Evolutionary conservation across 2,329 filamentous ascomycete species (phyloP).

Genomic region (Pezicula rhizophila): DNA sequence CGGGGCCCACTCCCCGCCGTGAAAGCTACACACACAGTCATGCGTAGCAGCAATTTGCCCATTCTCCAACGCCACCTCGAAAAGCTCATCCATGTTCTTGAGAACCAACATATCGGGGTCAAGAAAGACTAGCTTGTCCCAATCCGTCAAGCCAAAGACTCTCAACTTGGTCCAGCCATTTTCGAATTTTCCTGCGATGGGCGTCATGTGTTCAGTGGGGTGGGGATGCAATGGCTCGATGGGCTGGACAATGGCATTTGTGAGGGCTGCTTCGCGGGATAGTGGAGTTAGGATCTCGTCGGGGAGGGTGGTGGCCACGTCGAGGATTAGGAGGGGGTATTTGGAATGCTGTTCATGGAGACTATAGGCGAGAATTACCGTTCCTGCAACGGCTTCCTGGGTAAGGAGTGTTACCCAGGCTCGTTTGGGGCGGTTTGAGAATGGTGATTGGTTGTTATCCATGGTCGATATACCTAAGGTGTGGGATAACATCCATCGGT

Average conservation of each 20-base stretch:
- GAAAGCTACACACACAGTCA: slow-evolving; percentile 78
- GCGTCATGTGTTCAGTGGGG: slow-evolving; percentile 46
- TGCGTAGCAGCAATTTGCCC: slow-evolving; percentile 75
- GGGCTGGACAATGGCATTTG: slow-evolving; percentile 57
- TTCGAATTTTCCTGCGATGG: slow-evolving; percentile 72
- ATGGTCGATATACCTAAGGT: too few species aligned
- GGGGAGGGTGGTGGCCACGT: slow-evolving; percentile 67
- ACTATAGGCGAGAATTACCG: slow-evolving; percentile 72
- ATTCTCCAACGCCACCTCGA: slow-evolving; percentile 60
- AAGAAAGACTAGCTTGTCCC: slow-evolving; percentile 70
- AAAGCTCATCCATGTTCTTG: slow-evolving; percentile 82
- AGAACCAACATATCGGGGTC: slow-evolving; percentile 82
- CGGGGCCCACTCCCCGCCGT: slow-evolving; percentile 70
- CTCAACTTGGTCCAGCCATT: slow-evolving; percentile 84
- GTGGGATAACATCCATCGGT: too few species aligned
- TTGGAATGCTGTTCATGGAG: slow-evolving; percentile 55
- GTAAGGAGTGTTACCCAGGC: slow-evolving; percentile 79
- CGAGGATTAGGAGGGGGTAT: slow-evolving; percentile 75
- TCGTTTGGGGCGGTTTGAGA: slow-evolving; percentile 4
- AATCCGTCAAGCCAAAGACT: slow-evolving; percentile 68
- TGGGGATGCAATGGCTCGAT: slow-evolving; percentile 66
- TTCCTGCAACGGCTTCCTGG: slow-evolving; percentile 69
- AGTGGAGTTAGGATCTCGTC: slow-evolving; percentile 35
- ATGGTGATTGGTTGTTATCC: neutral
- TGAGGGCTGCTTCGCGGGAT: slow-evolving; percentile 59